Percentiles rank a stretch among this genome's conserved stretches.
phyloP scores from a whole-genome alignment of 306 rosid species.

The Crataegus laevigata region DNA sequence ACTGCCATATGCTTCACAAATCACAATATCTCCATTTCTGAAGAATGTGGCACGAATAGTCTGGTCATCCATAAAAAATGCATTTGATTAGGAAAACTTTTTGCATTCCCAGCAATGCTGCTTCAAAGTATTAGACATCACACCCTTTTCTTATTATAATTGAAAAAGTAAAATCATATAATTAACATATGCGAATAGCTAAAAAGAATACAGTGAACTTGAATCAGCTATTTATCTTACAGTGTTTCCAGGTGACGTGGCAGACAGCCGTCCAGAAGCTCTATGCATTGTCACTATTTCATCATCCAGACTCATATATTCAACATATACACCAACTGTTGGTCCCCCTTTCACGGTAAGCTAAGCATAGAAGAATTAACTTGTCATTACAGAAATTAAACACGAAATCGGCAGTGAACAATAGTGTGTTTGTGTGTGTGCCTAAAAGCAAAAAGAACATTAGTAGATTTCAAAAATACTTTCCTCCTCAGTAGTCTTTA shows the following conservation, averaged over 20 bases:
- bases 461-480: background rate
- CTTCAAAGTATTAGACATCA: background rate
- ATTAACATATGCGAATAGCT: slow-evolving; percentile 1
- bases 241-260: slow-evolving; percentile 62
- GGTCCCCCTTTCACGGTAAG: slow-evolving; percentile 86
- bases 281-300: slow-evolving; percentile 57
- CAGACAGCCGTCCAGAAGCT: slow-evolving; percentile 62
- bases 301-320: slow-evolving; percentile 56
- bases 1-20: slow-evolving; percentile 61
- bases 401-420: no score
- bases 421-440: no score
- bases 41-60: slow-evolving; percentile 57
- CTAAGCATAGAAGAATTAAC: slow-evolving; percentile 35
- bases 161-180: background rate
- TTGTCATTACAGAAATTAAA: background rate
- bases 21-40: slow-evolving; percentile 37
- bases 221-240: slow-evolving; percentile 43
- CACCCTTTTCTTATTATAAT: background rate
- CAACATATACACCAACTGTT: slow-evolving; percentile 56
- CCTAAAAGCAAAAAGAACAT: background rate
- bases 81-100: slow-evolving; percentile 21
- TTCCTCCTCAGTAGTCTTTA: background rate
- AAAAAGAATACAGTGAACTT: background rate
- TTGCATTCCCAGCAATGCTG: background rate
- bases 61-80: slow-evolving; percentile 31